Percentiles rank a stretch among this genome's conserved stretches.
Conservation (phyloP, 495 filamentous ascomycete species). For the Penicillium daleae region DNA sequence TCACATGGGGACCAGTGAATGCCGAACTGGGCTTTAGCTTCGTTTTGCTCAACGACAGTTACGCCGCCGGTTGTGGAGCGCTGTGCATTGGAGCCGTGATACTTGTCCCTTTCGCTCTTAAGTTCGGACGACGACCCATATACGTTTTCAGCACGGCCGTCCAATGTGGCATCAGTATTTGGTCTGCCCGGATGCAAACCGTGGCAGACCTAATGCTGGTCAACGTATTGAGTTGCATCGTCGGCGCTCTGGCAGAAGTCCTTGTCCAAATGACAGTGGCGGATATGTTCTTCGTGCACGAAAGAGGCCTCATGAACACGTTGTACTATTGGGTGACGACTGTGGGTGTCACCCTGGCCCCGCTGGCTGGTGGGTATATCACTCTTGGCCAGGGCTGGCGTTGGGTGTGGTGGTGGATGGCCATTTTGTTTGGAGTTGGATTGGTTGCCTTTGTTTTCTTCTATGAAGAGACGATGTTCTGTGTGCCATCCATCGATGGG, state of each 20-base stretch:
- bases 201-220: slow-evolving; percentile 40
- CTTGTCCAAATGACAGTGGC: slow-evolving; percentile 52
- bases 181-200: slow-evolving; percentile 43
- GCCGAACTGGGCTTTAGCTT: slow-evolving; percentile 41
- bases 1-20: slow-evolving; percentile 46
- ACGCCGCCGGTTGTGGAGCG: slow-evolving; percentile 41
- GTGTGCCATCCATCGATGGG: slow-evolving; percentile 10
- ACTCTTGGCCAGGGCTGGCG: slow-evolving; percentile 50
- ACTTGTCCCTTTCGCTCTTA: slow-evolving; percentile 49
- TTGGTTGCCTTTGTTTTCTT: slow-evolving; percentile 22
- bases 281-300: slow-evolving; percentile 54
- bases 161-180: slow-evolving; percentile 42
- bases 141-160: slow-evolving; percentile 44
- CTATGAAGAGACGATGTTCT: slow-evolving; percentile 28
- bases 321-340: slow-evolving; percentile 41
- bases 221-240: slow-evolving; percentile 40
- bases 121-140: slow-evolving; percentile 47
- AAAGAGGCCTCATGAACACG: slow-evolving; percentile 45
- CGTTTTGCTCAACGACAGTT: slow-evolving; percentile 43
- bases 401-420: slow-evolving; percentile 56
- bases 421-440: slow-evolving; percentile 43
- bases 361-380: slow-evolving; percentile 49
- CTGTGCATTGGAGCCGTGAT: slow-evolving; percentile 45
- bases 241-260: slow-evolving; percentile 45
- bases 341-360: slow-evolving; percentile 38